These are phyloP conservation scores for Penicillium sp. DNA, from an alignment of 2,329 filamentous ascomycete species.

Conservation along the genomic window DNA sequence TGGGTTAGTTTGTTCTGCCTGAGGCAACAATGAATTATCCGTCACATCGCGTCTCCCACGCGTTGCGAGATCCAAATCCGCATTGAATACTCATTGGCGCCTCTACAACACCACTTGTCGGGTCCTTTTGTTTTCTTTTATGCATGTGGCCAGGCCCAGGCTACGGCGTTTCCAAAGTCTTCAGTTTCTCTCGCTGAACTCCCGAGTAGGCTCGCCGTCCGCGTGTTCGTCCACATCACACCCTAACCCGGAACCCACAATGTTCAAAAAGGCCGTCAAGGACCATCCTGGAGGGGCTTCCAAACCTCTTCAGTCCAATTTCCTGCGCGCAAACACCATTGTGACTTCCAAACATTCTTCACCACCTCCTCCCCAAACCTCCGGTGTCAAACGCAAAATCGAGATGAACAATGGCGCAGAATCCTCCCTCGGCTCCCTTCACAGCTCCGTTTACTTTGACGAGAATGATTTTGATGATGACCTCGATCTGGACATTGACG, in stretches of 20 bases:
- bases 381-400: constrained; percentile 38
- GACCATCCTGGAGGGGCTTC: constrained; percentile 32
- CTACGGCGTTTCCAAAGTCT: constrained; percentile 17
- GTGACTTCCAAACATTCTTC: constrained; percentile 19
- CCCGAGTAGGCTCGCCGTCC: constrained; percentile 17
- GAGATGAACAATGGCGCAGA: constrained; percentile 29
- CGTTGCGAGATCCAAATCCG: neutral
- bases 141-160: constrained; percentile 24
- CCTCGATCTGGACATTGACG: constrained; percentile 58
- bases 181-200: constrained; percentile 20
- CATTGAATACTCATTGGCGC: neutral
- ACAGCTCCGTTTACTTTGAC: constrained; percentile 57
- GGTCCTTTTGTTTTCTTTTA: constrained; percentile 14
- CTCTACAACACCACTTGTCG: neutral
- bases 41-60: neutral
- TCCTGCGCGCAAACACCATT: constrained; percentile 24
- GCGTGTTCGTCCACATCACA: constrained; percentile 26
- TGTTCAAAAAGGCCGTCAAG: constrained; percentile 42
- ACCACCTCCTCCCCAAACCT: constrained; percentile 18
- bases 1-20: too few relatives aligned
- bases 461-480: constrained; percentile 88
- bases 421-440: constrained; percentile 40
- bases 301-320: constrained; percentile 33
- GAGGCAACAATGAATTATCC: neutral
- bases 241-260: constrained; percentile 19